Evolutionary conservation across 2,329 filamentous ascomycete genomes (phyloP).

Genomic region (Colletotrichum gigasporum): DNA sequence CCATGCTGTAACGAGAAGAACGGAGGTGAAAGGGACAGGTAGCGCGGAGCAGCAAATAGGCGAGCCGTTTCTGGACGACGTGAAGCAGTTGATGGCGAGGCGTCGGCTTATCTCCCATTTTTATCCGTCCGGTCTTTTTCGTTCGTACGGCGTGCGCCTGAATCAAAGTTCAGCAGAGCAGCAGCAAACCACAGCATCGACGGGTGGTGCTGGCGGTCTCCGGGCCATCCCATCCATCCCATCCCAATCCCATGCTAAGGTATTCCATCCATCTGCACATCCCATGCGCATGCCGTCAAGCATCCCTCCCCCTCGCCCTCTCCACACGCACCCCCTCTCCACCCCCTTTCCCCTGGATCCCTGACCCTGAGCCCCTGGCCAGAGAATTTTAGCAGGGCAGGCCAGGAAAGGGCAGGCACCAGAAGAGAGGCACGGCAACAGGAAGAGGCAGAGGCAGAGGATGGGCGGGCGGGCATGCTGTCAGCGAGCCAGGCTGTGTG

Average conservation of each 20-base stretch:
- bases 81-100: not conserved
- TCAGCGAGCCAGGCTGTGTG: not conserved
- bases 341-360: not conserved
- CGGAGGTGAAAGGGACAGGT: not conserved
- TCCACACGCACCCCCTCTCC: conserved; percentile 6
- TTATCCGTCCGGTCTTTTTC: not conserved
- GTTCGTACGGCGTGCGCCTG: not conserved
- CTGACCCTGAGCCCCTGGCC: conserved; percentile 3
- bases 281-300: conserved; percentile 19
- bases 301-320: conserved; percentile 5
- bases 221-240: conserved; percentile 23
- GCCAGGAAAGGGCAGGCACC: not conserved
- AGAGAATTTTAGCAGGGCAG: conserved; percentile 9
- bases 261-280: conserved; percentile 4
- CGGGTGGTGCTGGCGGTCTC: conserved; percentile 1
- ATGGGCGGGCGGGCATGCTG: not conserved
- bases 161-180: conserved; percentile 10
- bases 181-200: not conserved
- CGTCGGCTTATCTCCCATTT: conserved; percentile 8
- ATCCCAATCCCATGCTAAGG: too few species aligned
- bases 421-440: not conserved
- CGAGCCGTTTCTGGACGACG: not conserved
- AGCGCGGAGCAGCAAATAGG: too few species aligned
- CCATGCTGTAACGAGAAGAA: not conserved
- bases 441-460: not conserved